A percentile compares a stretch with the other conserved stretches of the same genome.
These are phyloP conservation scores for Sonneratia alba DNA, from an alignment of 345 rosid species.

Conservation along the genomic window DNA sequence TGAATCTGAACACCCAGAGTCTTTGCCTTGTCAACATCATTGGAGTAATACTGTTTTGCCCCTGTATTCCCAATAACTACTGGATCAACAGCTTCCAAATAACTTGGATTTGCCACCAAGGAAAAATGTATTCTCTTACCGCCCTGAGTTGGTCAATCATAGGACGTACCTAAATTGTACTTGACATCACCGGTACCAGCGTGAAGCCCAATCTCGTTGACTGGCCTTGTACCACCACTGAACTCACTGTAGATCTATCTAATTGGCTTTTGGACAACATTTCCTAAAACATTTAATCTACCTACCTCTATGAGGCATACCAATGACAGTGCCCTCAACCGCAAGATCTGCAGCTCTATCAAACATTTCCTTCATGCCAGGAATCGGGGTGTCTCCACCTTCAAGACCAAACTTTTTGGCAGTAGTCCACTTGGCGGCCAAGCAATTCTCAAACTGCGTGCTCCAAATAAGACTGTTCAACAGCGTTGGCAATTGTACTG, in stretches of 20 bases:
- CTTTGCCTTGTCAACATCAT: conserved; percentile 15
- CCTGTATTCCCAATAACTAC: conserved; percentile 18
- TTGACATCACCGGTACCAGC: conserved; percentile 23
- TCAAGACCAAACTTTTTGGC: conserved; percentile 23
- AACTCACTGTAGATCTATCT: conserved; percentile 19
- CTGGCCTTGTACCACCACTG: conserved; percentile 18
- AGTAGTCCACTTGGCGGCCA: conserved; percentile 20
- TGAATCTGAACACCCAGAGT: conserved; percentile 17
- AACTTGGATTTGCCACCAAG: conserved; percentile 19
- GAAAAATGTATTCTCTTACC: conserved; percentile 21
- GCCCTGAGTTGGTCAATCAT: conserved; percentile 19
- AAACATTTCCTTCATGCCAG: conserved; percentile 23
- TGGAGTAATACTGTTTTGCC: conserved; percentile 19
- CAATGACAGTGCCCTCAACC: conserved; percentile 20
- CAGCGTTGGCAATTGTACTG: conserved; percentile 22
- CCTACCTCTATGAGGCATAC: conserved; percentile 25
- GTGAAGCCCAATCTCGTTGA: conserved; percentile 19
- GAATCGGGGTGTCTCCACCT: conserved; percentile 21
- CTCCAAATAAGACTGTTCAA: conserved; percentile 22
- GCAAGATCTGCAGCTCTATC: conserved; percentile 21
- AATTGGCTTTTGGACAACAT: conserved; percentile 20
- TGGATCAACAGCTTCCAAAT: conserved; percentile 24
- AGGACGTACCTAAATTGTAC: conserved; percentile 21
- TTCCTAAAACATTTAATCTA: conserved; percentile 18
- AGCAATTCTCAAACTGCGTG: conserved; percentile 17